phyloP scores from a whole-genome alignment of 176 grass and related monocot genomes.

The Panicum miliaceum region DNA sequence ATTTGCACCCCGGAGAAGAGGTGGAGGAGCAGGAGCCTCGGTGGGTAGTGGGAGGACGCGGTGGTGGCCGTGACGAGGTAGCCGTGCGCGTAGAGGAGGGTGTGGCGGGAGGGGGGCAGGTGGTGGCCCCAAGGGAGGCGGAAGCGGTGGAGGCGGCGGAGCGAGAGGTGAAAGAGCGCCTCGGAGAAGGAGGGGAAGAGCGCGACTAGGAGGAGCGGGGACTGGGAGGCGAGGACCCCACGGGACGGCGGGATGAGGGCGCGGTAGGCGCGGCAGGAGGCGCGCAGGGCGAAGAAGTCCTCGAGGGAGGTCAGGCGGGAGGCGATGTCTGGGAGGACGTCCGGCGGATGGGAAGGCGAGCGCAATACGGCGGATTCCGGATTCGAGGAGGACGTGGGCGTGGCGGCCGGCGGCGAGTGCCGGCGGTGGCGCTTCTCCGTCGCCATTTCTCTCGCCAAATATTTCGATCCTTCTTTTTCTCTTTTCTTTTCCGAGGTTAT shows the following conservation, averaged over 20 bases:
- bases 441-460: constrained; percentile 26
- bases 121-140: constrained; percentile 57
- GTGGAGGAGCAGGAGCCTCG: constrained; percentile 66
- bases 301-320: constrained; percentile 59
- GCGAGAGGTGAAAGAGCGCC: constrained; percentile 61
- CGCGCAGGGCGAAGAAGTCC: constrained; percentile 66
- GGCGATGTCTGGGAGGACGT: constrained; percentile 56
- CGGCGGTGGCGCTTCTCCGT: constrained; percentile 50
- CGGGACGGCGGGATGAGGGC: constrained; percentile 38
- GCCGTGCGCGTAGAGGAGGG: constrained; percentile 61
- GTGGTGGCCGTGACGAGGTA: constrained; percentile 65
- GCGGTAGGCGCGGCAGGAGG: constrained; percentile 58
- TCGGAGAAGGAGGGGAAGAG: constrained; percentile 60
- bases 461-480: neutral
- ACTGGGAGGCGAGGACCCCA: constrained; percentile 49
- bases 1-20: constrained; percentile 68
- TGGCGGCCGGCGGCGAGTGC: constrained; percentile 1
- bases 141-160: constrained; percentile 55
- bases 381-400: constrained; percentile 5
- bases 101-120: constrained; percentile 40
- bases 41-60: constrained; percentile 20
- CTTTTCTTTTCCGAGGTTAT: neutral
- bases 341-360: constrained; percentile 48
- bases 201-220: constrained; percentile 61
- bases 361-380: neutral